A percentile compares a stretch with the other conserved stretches of the same genome.
phyloP scores from a whole-genome alignment of 2,329 filamentous ascomycete species.

The Scedosporium boydii region DNA sequence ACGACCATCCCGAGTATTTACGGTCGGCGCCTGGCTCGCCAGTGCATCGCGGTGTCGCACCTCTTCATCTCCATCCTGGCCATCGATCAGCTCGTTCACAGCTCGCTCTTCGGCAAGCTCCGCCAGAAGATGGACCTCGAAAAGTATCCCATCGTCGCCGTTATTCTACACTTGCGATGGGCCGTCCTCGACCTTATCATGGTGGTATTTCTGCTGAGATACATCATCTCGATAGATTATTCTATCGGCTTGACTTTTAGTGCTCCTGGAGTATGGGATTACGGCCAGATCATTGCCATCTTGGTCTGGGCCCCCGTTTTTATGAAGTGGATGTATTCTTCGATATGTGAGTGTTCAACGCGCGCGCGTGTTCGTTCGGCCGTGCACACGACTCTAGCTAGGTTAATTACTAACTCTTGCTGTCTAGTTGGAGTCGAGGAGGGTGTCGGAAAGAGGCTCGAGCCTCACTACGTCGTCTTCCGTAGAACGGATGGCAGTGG shows the following conservation, averaged over 20 bases:
- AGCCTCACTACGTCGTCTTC: not conserved
- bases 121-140: not conserved
- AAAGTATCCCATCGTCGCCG: not conserved
- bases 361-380: no score
- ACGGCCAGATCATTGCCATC: slow-evolving; percentile 16
- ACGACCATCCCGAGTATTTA: not conserved
- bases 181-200: slow-evolving; percentile 6
- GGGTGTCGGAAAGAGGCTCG: not conserved
- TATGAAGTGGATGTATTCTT: slow-evolving; percentile 13
- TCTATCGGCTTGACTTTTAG: not conserved
- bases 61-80: not conserved
- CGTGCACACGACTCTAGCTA: not conserved
- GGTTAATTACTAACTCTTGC: not conserved
- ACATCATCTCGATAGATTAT: not conserved
- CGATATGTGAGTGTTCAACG: slow-evolving; percentile 11
- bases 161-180: not conserved
- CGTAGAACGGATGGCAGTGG: not conserved
- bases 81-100: not conserved
- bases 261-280: slow-evolving; percentile 11
- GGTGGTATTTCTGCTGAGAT: not conserved
- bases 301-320: slow-evolving; percentile 16
- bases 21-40: not conserved
- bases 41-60: not conserved
- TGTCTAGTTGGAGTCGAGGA: not conserved
- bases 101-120: not conserved